Percentiles rank a stretch among this genome's conserved stretches.
These are phyloP conservation scores for Aspergillus cristatus DNA, from an alignment of 495 filamentous ascomycete genomes.

Conservation along the genomic window DNA sequence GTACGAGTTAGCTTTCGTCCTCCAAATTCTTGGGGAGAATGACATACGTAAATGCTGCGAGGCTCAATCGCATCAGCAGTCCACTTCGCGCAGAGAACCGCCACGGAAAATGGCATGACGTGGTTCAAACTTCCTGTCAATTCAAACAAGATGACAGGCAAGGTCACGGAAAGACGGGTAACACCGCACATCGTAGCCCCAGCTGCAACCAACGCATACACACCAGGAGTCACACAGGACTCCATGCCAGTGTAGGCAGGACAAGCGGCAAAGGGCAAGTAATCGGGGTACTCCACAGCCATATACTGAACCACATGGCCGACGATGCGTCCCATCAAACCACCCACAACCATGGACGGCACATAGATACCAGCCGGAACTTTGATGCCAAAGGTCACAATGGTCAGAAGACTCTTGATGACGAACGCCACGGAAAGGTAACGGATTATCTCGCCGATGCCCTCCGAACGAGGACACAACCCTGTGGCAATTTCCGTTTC, in stretches of 20 bases:
- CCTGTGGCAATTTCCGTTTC: slow-evolving; percentile 51
- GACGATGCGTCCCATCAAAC: slow-evolving; percentile 80
- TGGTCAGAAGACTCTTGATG: slow-evolving; percentile 81
- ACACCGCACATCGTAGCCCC: slow-evolving; percentile 98
- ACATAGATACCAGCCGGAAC: slow-evolving; percentile 96
- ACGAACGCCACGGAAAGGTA: slow-evolving; percentile 71
- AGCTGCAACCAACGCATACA: slow-evolving; percentile 91
- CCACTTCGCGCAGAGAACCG: slow-evolving; percentile 93
- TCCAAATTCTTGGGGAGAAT: too few relatives aligned
- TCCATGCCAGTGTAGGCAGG: slow-evolving; percentile 57
- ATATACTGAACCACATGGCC: slow-evolving; percentile 82
- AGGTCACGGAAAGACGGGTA: slow-evolving; percentile 84
- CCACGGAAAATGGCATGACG: slow-evolving; percentile 88
- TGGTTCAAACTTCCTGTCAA: slow-evolving; percentile 90
- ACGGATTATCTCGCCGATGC: slow-evolving; percentile 62
- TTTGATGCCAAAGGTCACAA: slow-evolving; percentile 88
- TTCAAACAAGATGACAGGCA: slow-evolving; percentile 93
- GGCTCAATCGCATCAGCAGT: slow-evolving; percentile 94
- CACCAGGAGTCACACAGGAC: slow-evolving; percentile 86
- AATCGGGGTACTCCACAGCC: slow-evolving; percentile 61
- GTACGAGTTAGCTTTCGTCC: slow-evolving; percentile 8
- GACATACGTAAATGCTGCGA: slow-evolving; percentile 77
- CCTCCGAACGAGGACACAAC: slow-evolving; percentile 66
- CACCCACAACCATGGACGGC: slow-evolving; percentile 96
- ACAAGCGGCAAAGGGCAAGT: slow-evolving; percentile 65